Evolutionary conservation across 1,284 basidiomycete species (phyloP).

Genomic region (Cryptococcus sp.): DNA sequence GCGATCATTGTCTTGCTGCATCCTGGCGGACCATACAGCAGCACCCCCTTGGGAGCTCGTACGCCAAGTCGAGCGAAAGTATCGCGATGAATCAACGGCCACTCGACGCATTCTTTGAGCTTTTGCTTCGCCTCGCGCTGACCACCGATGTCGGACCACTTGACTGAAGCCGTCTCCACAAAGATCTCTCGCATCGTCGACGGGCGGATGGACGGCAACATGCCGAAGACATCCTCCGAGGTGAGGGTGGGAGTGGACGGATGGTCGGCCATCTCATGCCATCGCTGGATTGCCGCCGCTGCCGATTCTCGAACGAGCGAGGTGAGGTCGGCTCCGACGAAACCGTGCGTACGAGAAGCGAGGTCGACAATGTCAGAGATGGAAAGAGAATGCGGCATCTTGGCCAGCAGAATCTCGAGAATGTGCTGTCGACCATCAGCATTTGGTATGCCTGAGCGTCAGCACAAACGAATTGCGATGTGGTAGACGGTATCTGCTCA

Average conservation of each 20-base stretch:
- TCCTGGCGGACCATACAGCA: constrained; percentile 94
- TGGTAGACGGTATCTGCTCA: constrained; percentile 33
- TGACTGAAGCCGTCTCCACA: constrained; percentile 74
- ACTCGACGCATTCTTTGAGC: constrained; percentile 83
- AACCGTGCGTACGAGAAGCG: constrained; percentile 83
- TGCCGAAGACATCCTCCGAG: constrained; percentile 60
- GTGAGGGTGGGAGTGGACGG: constrained; percentile 49
- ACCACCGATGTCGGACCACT: constrained; percentile 86
- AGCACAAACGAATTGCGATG: not conserved
- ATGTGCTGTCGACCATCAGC: constrained; percentile 75
- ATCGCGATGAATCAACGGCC: constrained; percentile 82
- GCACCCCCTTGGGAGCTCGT: constrained; percentile 77
- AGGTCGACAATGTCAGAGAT: constrained; percentile 59
- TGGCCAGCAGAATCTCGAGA: constrained; percentile 69
- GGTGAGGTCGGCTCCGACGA: constrained; percentile 92
- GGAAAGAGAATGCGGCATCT: constrained; percentile 70
- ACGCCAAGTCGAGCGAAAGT: constrained; percentile 85
- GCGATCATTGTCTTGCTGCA: constrained; percentile 96
- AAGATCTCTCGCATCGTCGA: constrained; percentile 93
- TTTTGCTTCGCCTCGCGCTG: constrained; percentile 73
- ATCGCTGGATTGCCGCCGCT: constrained; percentile 81
- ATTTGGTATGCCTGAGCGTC: constrained; percentile 71
- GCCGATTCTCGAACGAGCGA: constrained; percentile 91
- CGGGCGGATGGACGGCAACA: constrained; percentile 75
- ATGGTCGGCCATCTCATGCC: constrained; percentile 48